These are phyloP conservation scores for Cornus kousa DNA, from an alignment of 148 eudicot species.

Conservation along the genomic window DNA sequence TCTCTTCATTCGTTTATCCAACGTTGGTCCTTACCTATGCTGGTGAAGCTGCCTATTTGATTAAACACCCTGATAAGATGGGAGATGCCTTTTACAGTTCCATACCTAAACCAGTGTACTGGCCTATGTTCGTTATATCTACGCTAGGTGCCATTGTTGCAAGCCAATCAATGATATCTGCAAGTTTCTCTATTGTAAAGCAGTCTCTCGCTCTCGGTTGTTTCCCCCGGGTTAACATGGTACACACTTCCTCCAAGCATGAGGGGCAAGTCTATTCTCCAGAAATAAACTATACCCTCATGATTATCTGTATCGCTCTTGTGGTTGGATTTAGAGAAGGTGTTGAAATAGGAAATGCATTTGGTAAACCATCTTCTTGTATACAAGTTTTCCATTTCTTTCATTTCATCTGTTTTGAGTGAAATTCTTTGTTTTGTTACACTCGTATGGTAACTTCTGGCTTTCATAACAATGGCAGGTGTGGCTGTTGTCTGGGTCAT, in stretches of 20 bases:
- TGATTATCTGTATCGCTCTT: constrained; percentile 13
- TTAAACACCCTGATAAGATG: constrained; percentile 3
- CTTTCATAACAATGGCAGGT: constrained; percentile 18
- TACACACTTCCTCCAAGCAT: constrained; percentile 23
- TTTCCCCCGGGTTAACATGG: constrained; percentile 24
- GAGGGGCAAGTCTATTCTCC: constrained; percentile 27
- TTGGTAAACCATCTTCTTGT: too few relatives aligned
- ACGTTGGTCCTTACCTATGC: constrained; percentile 13
- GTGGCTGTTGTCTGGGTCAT: constrained; percentile 41
- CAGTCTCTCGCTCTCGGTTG: constrained; percentile 23
- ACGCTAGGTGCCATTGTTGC: constrained; percentile 15
- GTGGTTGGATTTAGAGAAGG: constrained; percentile 16
- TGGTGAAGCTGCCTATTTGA: constrained; percentile 19
- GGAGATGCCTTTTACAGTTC: constrained; percentile 7
- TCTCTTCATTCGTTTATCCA: constrained; percentile 18
- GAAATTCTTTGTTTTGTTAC: neutral
- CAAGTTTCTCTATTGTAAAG: constrained; percentile 17
- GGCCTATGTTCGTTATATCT: constrained; percentile 20
- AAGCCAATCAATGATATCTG: constrained; percentile 26
- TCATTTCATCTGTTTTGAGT: too few relatives aligned
- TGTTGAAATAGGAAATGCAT: too few relatives aligned
- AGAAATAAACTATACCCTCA: constrained; percentile 17
- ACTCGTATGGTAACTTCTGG: neutral
- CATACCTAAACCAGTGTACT: constrained; percentile 12
- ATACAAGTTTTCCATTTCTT: too few relatives aligned